A percentile compares a stretch with the other conserved stretches of the same genome.
phyloP scores from a whole-genome alignment of 176 grass and related monocot genomes.

The Thalia dealbata region DNA sequence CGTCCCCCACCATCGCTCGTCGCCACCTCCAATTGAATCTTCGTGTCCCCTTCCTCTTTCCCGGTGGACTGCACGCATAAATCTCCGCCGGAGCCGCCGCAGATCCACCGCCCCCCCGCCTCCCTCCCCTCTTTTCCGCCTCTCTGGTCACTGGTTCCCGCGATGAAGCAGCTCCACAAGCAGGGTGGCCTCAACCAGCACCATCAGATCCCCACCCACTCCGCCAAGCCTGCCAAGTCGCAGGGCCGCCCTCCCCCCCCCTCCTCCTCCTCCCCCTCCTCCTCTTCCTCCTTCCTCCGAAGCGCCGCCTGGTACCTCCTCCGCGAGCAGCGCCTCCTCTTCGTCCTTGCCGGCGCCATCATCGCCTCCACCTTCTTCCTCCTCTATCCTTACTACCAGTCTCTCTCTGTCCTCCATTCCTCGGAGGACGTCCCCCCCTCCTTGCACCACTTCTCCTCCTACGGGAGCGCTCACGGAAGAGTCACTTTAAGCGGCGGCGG shows the following conservation, averaged over 20 bases:
- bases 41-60: not conserved
- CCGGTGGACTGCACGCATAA: not conserved
- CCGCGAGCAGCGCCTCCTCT: constrained; percentile 87
- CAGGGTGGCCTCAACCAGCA: constrained; percentile 47
- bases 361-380: constrained; percentile 96
- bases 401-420: constrained; percentile 18
- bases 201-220: not conserved
- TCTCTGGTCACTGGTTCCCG: constrained; percentile 1
- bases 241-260: not conserved
- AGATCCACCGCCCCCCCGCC: not conserved
- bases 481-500: not conserved
- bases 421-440: constrained; percentile 17
- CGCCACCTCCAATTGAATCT: not conserved
- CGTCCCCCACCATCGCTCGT: not conserved
- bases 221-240: constrained; percentile 16
- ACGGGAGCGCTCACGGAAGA: constrained; percentile 5
- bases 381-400: constrained; percentile 61
- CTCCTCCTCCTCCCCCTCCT: not conserved
- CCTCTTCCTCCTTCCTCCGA: constrained; percentile 16
- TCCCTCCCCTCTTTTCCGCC: not conserved
- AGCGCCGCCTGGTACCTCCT: constrained; percentile 41
- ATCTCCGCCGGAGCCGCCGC: not conserved
- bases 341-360: constrained; percentile 84
- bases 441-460: not conserved
- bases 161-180: constrained; percentile 76